phyloP scores from a whole-genome alignment of 306 rosid species.

The Argentina anserina region DNA sequence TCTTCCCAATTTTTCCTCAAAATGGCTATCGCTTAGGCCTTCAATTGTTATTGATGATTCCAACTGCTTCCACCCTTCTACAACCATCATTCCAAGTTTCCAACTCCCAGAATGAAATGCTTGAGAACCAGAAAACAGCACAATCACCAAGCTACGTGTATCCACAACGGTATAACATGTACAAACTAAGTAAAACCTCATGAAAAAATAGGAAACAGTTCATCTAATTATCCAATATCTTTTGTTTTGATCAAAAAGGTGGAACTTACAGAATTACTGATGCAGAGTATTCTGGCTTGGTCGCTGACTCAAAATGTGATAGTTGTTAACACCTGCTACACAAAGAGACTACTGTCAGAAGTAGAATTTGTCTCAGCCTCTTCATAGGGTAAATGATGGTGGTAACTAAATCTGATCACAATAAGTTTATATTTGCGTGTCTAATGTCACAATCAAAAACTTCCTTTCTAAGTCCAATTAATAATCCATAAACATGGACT shows the following conservation, averaged over 20 bases:
- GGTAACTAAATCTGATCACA: background rate
- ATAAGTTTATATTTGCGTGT: too few relatives aligned
- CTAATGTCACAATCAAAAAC: too few relatives aligned
- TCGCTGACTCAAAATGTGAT: background rate
- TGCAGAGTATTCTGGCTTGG: background rate
- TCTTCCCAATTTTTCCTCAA: conserved; percentile 33
- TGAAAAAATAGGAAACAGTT: background rate
- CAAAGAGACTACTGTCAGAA: background rate
- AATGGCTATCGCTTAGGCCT: conserved; percentile 16
- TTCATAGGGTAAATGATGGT: background rate
- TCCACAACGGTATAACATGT: background rate
- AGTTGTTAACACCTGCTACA: background rate
- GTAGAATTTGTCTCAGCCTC: background rate
- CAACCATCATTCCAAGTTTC: background rate
- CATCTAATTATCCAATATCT: background rate
- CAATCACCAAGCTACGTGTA: background rate
- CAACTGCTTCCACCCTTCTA: background rate
- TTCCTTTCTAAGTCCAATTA: too few relatives aligned
- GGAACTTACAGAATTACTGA: background rate
- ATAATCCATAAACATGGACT: too few relatives aligned
- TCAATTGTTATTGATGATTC: background rate
- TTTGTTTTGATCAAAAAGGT: background rate
- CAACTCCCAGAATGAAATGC: background rate
- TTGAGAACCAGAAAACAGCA: background rate
- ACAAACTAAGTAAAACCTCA: background rate